Conservation (phyloP, 805 yeast species). For the Candida michaelii region DNA sequence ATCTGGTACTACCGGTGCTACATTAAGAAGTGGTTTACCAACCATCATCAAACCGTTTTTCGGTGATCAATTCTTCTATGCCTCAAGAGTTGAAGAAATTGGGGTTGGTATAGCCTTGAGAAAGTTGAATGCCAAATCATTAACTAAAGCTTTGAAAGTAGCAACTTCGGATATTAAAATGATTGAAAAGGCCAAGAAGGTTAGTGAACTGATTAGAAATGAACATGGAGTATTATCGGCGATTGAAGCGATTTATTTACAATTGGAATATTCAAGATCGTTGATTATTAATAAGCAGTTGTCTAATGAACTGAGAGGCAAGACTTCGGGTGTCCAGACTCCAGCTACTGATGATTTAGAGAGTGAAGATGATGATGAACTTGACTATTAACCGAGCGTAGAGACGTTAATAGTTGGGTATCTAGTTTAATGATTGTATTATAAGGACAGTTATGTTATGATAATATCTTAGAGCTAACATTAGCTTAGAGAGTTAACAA, state of each 20-base stretch:
- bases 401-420: too few species aligned
- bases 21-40: conserved; percentile 82
- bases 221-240: conserved; percentile 85
- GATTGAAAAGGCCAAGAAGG: conserved; percentile 60
- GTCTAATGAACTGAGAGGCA: conserved; percentile 23
- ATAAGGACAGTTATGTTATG: too few species aligned
- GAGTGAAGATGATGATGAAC: conserved; percentile 1
- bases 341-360: conserved; percentile 6
- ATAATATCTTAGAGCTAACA: too few species aligned
- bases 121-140: conserved; percentile 61
- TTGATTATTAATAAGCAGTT: conserved; percentile 49
- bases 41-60: conserved; percentile 92
- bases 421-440: too few species aligned
- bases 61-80: conserved; percentile 95
- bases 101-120: conserved; percentile 78
- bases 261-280: conserved; percentile 71
- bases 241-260: conserved; percentile 72
- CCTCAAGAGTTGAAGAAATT: conserved; percentile 79
- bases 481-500: too few species aligned
- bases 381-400: neutral
- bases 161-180: conserved; percentile 67
- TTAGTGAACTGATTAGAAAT: conserved; percentile 62
- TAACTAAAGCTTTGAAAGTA: conserved; percentile 67
- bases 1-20: conserved; percentile 94
- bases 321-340: conserved; percentile 7